Evolutionary conservation across 768 basidiomycete genomes (phyloP).

Genomic region (Naganishia randhawae): DNA sequence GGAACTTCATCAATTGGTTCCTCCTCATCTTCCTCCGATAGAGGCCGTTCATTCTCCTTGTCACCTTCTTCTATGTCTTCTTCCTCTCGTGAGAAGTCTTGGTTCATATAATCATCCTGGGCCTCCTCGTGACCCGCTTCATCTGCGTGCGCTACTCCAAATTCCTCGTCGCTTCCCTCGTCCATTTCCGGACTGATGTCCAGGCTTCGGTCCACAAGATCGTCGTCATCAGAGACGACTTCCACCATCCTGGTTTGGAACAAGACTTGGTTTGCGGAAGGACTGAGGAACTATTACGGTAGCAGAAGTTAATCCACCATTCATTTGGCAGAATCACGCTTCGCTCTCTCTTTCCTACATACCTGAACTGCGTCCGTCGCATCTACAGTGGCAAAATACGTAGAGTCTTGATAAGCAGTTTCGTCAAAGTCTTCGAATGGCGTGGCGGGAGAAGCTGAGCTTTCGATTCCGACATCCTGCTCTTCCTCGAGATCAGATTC

Average conservation of each 20-base stretch:
- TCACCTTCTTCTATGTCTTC: constrained; percentile 13
- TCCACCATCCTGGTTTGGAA: constrained; percentile 9
- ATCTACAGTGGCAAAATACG: neutral
- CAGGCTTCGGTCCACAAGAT: constrained; percentile 26
- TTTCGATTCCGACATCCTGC: neutral
- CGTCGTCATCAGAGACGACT: constrained; percentile 27
- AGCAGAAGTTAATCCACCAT: neutral
- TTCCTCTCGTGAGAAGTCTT: constrained; percentile 17
- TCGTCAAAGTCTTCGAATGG: neutral
- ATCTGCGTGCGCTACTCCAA: constrained; percentile 16
- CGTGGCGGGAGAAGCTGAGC: neutral
- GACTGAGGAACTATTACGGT: constrained; percentile 4
- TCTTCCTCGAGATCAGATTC: constrained; percentile 17
- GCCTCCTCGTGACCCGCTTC: constrained; percentile 11
- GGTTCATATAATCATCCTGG: constrained; percentile 23
- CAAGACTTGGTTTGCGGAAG: constrained; percentile 10
- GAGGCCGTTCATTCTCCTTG: constrained; percentile 13
- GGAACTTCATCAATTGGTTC: too few relatives aligned
- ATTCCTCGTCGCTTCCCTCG: neutral
- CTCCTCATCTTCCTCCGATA: constrained; percentile 2
- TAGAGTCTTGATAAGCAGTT: neutral
- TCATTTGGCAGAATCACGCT: neutral
- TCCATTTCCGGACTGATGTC: constrained; percentile 15
- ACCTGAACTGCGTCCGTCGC: neutral
- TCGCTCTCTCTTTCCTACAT: neutral